phyloP scores from a whole-genome alignment of 805 yeast genomes.

The Candida namnaoensis region DNA sequence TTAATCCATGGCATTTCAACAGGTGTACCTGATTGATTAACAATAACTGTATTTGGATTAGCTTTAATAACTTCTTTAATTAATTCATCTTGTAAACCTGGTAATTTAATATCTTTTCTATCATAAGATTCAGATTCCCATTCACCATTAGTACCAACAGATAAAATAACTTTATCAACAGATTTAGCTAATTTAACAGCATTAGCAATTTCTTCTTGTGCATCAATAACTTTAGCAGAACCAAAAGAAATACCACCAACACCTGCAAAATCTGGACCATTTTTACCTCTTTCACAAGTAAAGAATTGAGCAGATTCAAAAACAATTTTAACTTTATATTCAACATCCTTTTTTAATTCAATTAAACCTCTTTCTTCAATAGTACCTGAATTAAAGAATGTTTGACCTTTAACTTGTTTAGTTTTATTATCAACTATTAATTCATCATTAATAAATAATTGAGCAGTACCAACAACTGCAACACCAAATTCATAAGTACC shows the following conservation, averaged over 20 bases:
- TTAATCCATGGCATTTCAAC: slow-evolving; percentile 48
- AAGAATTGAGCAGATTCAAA: slow-evolving; percentile 42
- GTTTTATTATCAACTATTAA: slow-evolving; percentile 49
- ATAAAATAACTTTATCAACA: slow-evolving; percentile 44
- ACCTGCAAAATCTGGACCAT: slow-evolving; percentile 18
- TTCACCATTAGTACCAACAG: slow-evolving; percentile 43
- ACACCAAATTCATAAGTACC: slow-evolving; percentile 46
- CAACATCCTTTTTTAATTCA: slow-evolving; percentile 31
- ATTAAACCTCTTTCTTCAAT: slow-evolving; percentile 34
- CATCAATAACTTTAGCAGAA: slow-evolving; percentile 18
- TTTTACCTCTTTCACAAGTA: slow-evolving; percentile 2
- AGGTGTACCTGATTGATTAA: slow-evolving; percentile 57
- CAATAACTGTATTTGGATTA: slow-evolving; percentile 43
- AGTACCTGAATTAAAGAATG: slow-evolving; percentile 49
- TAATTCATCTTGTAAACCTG: slow-evolving; percentile 38
- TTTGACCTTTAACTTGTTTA: slow-evolving; percentile 37
- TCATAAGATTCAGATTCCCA: slow-evolving; percentile 60
- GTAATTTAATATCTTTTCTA: slow-evolving; percentile 41
- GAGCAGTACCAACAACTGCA: slow-evolving; percentile 45
- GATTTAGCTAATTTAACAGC: slow-evolving; percentile 42
- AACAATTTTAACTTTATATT: slow-evolving; percentile 37
- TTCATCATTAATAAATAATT: slow-evolving; percentile 41
- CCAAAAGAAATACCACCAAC: slow-evolving; percentile 29
- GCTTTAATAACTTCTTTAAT: slow-evolving; percentile 36
- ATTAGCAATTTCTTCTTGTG: slow-evolving; percentile 22